Conservation (phyloP, 352 stramenopile genomes). For the Phytophthora pistaciae region DNA sequence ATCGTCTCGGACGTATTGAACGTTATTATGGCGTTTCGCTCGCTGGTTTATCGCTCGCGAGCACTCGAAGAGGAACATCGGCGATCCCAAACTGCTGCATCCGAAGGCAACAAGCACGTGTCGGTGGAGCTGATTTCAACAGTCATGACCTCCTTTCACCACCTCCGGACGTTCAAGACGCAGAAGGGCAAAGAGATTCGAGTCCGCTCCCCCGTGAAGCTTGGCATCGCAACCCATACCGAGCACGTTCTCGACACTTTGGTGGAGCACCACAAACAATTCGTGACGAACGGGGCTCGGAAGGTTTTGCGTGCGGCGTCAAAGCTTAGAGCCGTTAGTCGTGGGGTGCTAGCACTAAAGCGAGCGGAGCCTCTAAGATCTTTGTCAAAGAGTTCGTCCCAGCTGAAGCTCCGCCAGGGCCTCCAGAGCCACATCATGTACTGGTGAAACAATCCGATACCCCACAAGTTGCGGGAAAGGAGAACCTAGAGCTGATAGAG, state of each 20-base stretch:
- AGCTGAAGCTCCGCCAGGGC: neutral
- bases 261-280: neutral
- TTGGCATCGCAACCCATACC: slow-evolving; percentile 1
- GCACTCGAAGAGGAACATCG: slow-evolving; percentile 1
- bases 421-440: neutral
- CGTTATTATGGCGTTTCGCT: slow-evolving; percentile 7
- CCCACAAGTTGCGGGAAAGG: neutral
- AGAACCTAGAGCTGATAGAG: slow-evolving; percentile 11
- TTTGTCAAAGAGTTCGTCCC: neutral
- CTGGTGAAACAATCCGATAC: neutral
- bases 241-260: slow-evolving; percentile 19
- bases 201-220: slow-evolving; percentile 13
- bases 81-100: neutral
- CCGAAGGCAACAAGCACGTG: neutral
- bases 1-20: slow-evolving; percentile 33
- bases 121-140: neutral
- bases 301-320: neutral
- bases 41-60: slow-evolving; percentile 10
- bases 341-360: neutral
- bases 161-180: slow-evolving; percentile 16
- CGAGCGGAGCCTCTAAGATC: neutral
- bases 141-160: slow-evolving; percentile 3
- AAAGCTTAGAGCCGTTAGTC: neutral
- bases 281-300: neutral
- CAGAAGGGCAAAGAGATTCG: slow-evolving; percentile 16